Evolutionary conservation across 1,284 basidiomycete genomes (phyloP).

Genomic region (Ustilago loliicola): DNA sequence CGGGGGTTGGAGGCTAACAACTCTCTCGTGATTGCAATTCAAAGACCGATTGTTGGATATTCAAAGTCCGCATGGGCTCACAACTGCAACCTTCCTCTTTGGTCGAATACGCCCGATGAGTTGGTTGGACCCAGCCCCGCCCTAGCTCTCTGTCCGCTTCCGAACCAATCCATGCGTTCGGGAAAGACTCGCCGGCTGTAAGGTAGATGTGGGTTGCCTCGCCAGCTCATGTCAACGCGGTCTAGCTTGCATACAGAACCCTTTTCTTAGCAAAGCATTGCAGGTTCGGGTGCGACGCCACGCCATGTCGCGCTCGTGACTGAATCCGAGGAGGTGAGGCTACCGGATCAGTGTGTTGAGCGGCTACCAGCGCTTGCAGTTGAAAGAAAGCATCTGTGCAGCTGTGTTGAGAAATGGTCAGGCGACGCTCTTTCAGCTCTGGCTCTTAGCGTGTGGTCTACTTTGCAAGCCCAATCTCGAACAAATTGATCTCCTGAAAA

Average conservation of each 20-base stretch:
- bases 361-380: too few relatives aligned
- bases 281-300: conserved; percentile 3
- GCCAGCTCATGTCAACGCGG: conserved; percentile 9
- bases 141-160: neutral
- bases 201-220: conserved; percentile 2
- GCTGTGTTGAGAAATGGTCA: neutral
- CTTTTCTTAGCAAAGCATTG: conserved; percentile 17
- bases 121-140: neutral
- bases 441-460: too few relatives aligned
- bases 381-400: too few relatives aligned
- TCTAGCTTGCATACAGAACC: conserved; percentile 5
- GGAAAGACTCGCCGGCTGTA: neutral
- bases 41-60: neutral
- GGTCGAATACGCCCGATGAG: neutral
- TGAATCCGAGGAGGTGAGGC: neutral
- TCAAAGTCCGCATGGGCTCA: neutral
- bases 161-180: conserved; percentile 11
- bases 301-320: neutral
- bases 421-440: neutral
- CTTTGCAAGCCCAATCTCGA: too few relatives aligned
- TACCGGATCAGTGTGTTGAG: neutral
- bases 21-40: neutral
- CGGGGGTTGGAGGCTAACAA: neutral
- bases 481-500: too few relatives aligned
- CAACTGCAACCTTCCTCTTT: neutral